Conservation (phyloP, 2,329 filamentous ascomycete genomes). For the Colletotrichum zoysiae region DNA sequence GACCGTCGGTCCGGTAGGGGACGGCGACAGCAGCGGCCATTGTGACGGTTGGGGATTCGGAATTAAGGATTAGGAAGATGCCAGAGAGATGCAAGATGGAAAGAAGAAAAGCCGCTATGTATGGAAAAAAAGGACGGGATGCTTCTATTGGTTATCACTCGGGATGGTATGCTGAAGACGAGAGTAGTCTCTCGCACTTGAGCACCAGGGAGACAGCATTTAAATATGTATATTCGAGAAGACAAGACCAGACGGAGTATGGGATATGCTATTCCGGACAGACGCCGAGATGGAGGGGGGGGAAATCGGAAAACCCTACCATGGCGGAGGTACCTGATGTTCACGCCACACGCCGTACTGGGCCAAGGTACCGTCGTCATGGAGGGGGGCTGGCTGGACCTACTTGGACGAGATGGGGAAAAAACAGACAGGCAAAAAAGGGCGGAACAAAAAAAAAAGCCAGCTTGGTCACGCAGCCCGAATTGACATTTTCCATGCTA, state of each 20-base stretch:
- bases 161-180: slow-evolving; percentile 1
- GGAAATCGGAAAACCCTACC: slow-evolving; percentile 24
- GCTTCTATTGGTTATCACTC: slow-evolving; percentile 6
- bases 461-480: slow-evolving; percentile 37
- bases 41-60: slow-evolving; percentile 15
- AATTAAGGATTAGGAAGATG: not conserved
- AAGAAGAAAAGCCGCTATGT: not conserved
- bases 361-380: slow-evolving; percentile 24
- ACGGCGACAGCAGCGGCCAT: slow-evolving; percentile 37
- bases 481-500: slow-evolving; percentile 18
- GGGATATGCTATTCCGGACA: not conserved
- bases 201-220: slow-evolving; percentile 16
- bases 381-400: not conserved
- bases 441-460: slow-evolving; percentile 1
- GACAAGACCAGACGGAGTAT: slow-evolving; percentile 22
- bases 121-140: not conserved
- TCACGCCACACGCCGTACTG: slow-evolving; percentile 11
- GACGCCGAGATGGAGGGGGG: slow-evolving; percentile 20
- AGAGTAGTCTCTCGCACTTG: not conserved
- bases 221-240: slow-evolving; percentile 36
- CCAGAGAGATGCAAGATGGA: not conserved
- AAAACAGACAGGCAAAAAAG: not conserved
- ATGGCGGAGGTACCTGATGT: slow-evolving; percentile 27
- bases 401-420: not conserved
- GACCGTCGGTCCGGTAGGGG: slow-evolving; percentile 42